phyloP scores from a whole-genome alignment of 805 yeast genomes.

The Kuraishia piskuri region DNA sequence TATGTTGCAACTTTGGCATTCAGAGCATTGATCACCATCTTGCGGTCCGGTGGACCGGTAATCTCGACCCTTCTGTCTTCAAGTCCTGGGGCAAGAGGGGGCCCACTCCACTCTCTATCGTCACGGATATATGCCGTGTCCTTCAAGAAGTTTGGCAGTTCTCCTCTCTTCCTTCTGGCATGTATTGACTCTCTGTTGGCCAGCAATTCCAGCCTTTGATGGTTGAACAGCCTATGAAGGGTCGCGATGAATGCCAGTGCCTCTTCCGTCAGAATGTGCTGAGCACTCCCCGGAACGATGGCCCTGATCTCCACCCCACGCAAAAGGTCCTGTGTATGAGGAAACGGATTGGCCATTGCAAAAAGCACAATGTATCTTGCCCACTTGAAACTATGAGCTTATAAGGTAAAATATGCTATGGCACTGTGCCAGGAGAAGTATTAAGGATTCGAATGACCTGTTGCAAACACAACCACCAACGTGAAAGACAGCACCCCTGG shows the following conservation, averaged over 20 bases:
- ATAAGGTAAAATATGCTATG: too few relatives aligned
- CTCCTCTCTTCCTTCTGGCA: slow-evolving; percentile 48
- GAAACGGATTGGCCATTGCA: slow-evolving; percentile 28
- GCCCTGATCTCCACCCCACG: slow-evolving; percentile 50
- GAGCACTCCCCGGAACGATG: slow-evolving; percentile 32
- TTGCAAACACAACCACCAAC: background rate
- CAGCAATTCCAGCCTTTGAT: slow-evolving; percentile 45
- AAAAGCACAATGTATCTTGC: too few relatives aligned
- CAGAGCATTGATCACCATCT: slow-evolving; percentile 76
- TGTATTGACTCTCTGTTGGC: slow-evolving; percentile 48
- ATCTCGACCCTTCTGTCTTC: slow-evolving; percentile 68
- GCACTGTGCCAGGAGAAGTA: too few relatives aligned
- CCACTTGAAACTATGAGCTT: too few relatives aligned
- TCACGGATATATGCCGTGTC: slow-evolving; percentile 64
- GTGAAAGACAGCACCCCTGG: background rate
- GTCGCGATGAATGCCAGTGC: slow-evolving; percentile 61
- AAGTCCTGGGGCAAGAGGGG: slow-evolving; percentile 62
- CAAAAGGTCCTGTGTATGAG: slow-evolving; percentile 30
- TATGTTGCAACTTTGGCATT: slow-evolving; percentile 67
- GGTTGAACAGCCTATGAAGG: slow-evolving; percentile 55
- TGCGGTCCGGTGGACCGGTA: slow-evolving; percentile 72
- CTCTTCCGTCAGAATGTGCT: slow-evolving; percentile 50
- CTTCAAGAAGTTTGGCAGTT: slow-evolving; percentile 60
- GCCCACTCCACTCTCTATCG: slow-evolving; percentile 71
- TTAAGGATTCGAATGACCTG: too few relatives aligned